Evolutionary conservation across 768 basidiomycete genomes (phyloP).

Genomic region (Amanita pseudoporphyria): DNA sequence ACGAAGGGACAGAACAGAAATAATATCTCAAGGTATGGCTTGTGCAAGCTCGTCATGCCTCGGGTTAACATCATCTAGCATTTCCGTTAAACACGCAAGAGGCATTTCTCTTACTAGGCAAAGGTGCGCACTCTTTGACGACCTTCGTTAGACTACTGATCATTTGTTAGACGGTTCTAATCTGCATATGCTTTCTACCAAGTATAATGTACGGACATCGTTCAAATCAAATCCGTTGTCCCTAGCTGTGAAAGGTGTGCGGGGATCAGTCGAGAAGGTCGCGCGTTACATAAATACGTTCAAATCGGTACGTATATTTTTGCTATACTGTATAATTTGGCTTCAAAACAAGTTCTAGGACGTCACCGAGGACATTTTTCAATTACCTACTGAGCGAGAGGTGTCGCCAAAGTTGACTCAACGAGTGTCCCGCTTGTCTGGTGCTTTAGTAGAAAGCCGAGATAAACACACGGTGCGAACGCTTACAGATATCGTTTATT

Average conservation of each 20-base stretch:
- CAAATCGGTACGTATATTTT: slow-evolving; percentile 33
- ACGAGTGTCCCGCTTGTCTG: slow-evolving; percentile 58
- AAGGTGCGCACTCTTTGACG: slow-evolving; percentile 31
- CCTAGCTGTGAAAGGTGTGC: slow-evolving; percentile 49
- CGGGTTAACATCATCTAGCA: slow-evolving; percentile 24
- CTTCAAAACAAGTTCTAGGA: slow-evolving; percentile 21
- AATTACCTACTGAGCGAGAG: slow-evolving; percentile 34
- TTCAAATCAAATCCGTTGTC: slow-evolving; percentile 46
- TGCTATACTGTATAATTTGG: neutral
- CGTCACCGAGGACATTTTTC: slow-evolving; percentile 25
- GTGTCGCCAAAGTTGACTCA: slow-evolving; percentile 41
- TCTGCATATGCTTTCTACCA: slow-evolving; percentile 46
- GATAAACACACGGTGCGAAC: slow-evolving; percentile 10
- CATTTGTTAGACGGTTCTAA: slow-evolving; percentile 48
- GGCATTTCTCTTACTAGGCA: slow-evolving; percentile 64
- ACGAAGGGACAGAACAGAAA: slow-evolving; percentile 40
- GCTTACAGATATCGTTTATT: neutral
- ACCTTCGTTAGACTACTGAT: slow-evolving; percentile 6
- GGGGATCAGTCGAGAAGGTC: slow-evolving; percentile 40
- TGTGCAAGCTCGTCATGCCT: slow-evolving; percentile 2
- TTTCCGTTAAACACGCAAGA: slow-evolving; percentile 48
- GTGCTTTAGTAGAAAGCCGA: slow-evolving; percentile 50
- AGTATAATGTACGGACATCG: slow-evolving; percentile 53
- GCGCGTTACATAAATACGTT: slow-evolving; percentile 35
- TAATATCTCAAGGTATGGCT: slow-evolving; percentile 34